phyloP scores from a whole-genome alignment of 495 filamentous ascomycete species.

The Talaromyces nanjingensis region DNA sequence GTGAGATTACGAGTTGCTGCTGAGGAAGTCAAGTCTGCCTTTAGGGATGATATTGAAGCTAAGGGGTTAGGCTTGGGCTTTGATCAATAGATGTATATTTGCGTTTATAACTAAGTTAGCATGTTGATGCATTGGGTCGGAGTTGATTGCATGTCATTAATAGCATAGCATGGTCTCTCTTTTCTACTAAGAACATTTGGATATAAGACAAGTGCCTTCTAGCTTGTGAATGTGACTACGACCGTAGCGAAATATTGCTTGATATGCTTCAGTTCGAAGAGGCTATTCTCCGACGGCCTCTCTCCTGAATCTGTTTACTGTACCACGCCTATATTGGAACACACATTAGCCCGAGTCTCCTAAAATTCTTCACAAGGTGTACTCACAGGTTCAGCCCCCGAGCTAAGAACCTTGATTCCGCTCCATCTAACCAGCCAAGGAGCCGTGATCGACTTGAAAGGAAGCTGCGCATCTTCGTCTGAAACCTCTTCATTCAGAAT shows the following conservation, averaged over 20 bases:
- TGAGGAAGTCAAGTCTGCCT: slow-evolving; percentile 81
- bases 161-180: neutral
- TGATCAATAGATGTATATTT: slow-evolving; percentile 23
- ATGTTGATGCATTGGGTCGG: neutral
- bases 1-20: slow-evolving; percentile 78
- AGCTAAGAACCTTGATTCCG: neutral
- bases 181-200: neutral
- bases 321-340: slow-evolving; percentile 3
- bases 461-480: slow-evolving; percentile 41
- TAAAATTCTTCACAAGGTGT: neutral
- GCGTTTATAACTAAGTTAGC: neutral
- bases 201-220: too few relatives aligned
- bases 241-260: too few relatives aligned
- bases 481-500: slow-evolving; percentile 45
- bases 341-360: neutral
- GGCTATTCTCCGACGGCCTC: neutral
- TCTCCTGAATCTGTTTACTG: neutral
- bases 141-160: neutral
- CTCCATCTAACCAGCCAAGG: neutral
- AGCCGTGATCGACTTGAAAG: neutral
- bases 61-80: slow-evolving; percentile 56
- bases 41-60: slow-evolving; percentile 82
- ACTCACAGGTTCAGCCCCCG: slow-evolving; percentile 3
- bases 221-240: too few relatives aligned
- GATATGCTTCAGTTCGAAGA: neutral